Percentiles rank a stretch among this genome's conserved stretches.
Evolutionary conservation across 2,329 filamentous ascomycete genomes (phyloP).

Genomic region (Hymenotorrendiella dingleyae): DNA sequence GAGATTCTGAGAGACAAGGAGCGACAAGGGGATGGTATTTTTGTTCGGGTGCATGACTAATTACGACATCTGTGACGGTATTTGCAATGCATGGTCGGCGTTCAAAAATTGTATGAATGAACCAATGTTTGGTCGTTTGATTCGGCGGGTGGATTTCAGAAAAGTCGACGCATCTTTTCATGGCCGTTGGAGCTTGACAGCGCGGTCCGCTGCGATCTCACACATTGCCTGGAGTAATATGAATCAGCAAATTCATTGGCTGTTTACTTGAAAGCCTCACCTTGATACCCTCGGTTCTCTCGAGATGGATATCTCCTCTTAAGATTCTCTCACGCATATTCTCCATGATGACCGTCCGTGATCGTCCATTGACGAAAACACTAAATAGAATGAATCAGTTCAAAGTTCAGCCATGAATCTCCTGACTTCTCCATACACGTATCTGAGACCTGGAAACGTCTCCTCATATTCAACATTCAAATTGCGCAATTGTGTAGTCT

Average conservation of each 20-base stretch:
- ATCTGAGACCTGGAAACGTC: constrained; percentile 75
- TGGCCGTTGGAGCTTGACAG: constrained; percentile 31
- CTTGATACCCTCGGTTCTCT: constrained; percentile 69
- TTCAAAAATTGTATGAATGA: constrained; percentile 13
- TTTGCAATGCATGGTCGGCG: constrained; percentile 14
- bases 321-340: constrained; percentile 74
- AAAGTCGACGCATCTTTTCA: constrained; percentile 7
- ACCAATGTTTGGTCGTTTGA: constrained; percentile 1
- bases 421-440: constrained; percentile 48
- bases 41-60: constrained; percentile 28
- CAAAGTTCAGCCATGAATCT: not conserved
- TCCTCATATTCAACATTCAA: constrained; percentile 76
- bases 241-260: constrained; percentile 14
- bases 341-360: constrained; percentile 67
- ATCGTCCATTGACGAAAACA: constrained; percentile 82
- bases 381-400: constrained; percentile 32
- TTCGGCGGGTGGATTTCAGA: constrained; percentile 6
- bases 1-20: constrained; percentile 28
- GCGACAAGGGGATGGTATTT: constrained; percentile 22
- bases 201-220: constrained; percentile 79
- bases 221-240: constrained; percentile 61
- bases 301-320: constrained; percentile 56
- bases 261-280: constrained; percentile 38
- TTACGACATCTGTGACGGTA: constrained; percentile 9
- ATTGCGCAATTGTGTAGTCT: constrained; percentile 48